Conservation (phyloP, 2,329 filamentous ascomycete species). For the Verticillium longisporum region DNA sequence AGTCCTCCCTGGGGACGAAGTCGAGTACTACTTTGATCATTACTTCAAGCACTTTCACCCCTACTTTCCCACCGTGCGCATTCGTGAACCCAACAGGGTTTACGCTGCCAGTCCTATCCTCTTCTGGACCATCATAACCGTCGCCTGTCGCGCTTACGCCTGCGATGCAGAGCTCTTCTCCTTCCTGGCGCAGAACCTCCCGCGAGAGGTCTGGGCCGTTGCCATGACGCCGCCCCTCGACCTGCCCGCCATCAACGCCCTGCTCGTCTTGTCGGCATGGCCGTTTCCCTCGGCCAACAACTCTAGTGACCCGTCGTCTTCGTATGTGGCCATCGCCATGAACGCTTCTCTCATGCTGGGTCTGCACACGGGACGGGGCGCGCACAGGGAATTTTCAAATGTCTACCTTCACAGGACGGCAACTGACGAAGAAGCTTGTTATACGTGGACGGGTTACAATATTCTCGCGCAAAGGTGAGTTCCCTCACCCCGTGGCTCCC, state of each 20-base stretch:
- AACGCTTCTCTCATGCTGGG: slow-evolving; percentile 42
- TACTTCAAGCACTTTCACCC: slow-evolving; percentile 47
- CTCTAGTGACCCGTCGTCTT: slow-evolving; percentile 41
- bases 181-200: slow-evolving; percentile 39
- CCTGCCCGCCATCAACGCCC: slow-evolving; percentile 43
- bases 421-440: slow-evolving; percentile 41
- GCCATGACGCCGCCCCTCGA: slow-evolving; percentile 34
- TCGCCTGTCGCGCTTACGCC: slow-evolving; percentile 42
- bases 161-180: slow-evolving; percentile 32
- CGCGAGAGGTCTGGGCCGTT: slow-evolving; percentile 36
- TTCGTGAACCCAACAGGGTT: slow-evolving; percentile 41
- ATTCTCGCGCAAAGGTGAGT: slow-evolving; percentile 42
- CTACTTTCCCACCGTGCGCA: slow-evolving; percentile 44
- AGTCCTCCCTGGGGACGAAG: slow-evolving; percentile 43
- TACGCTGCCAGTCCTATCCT: slow-evolving; percentile 40
- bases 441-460: slow-evolving; percentile 47
- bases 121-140: slow-evolving; percentile 49
- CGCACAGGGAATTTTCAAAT: slow-evolving; percentile 38
- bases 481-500: too few relatives aligned
- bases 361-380: slow-evolving; percentile 45
- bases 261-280: slow-evolving; percentile 46
- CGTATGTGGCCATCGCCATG: slow-evolving; percentile 38
- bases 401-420: slow-evolving; percentile 32
- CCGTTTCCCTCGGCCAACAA: slow-evolving; percentile 44
- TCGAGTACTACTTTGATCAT: slow-evolving; percentile 50